A percentile compares a stretch with the other conserved stretches of the same genome.
phyloP scores from a whole-genome alignment of 495 filamentous ascomycete species.

The Talaromyces ruber region DNA sequence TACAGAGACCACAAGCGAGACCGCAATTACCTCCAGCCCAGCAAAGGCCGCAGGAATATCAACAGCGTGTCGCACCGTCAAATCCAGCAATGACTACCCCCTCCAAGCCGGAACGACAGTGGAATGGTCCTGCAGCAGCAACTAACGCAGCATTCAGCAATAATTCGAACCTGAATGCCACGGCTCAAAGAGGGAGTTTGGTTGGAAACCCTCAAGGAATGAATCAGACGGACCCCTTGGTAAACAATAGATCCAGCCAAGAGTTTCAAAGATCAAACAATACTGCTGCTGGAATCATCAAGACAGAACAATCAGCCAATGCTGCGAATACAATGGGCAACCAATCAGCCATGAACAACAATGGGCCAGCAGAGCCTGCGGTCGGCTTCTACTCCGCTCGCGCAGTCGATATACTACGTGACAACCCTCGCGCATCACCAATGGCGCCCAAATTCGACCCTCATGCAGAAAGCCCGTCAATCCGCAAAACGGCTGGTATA shows the following conservation, averaged over 20 bases:
- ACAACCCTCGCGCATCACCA: slow-evolving; percentile 33
- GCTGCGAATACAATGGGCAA: not conserved
- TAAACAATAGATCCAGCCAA: not conserved
- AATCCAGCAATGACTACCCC: slow-evolving; percentile 27
- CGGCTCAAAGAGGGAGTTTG: not conserved
- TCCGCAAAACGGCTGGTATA: slow-evolving; percentile 82
- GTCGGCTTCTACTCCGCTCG: slow-evolving; percentile 72
- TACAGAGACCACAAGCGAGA: slow-evolving; percentile 20
- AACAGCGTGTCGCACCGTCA: slow-evolving; percentile 10
- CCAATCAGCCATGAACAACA: not conserved
- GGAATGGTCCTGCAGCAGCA: slow-evolving; percentile 12
- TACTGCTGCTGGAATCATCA: not conserved
- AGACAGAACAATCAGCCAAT: not conserved
- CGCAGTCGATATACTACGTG: slow-evolving; percentile 46
- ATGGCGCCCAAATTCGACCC: slow-evolving; percentile 65
- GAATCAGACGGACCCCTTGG: not conserved
- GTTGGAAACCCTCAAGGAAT: not conserved
- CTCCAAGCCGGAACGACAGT: slow-evolving; percentile 32
- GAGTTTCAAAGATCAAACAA: slow-evolving; percentile 2
- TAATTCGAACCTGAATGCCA: not conserved
- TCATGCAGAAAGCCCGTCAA: slow-evolving; percentile 72
- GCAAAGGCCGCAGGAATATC: slow-evolving; percentile 15
- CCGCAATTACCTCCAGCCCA: slow-evolving; percentile 17
- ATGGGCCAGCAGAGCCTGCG: slow-evolving; percentile 17
- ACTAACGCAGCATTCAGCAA: not conserved